Conservation (phyloP, 192 early-diverging fungal genomes). For the Chytriomyces hyalinus region DNA sequence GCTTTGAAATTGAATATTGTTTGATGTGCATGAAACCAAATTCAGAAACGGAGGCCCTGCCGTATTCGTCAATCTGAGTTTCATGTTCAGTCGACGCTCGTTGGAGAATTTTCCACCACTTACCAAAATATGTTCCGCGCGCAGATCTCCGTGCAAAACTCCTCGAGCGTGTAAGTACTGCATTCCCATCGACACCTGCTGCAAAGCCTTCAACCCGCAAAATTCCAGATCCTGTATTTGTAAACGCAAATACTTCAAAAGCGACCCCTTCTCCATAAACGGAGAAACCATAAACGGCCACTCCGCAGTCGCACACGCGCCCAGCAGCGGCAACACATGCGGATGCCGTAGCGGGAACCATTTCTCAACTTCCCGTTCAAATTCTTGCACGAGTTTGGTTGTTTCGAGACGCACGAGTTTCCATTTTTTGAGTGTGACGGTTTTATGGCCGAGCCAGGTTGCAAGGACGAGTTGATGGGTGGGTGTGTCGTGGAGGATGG, state of each 20-base stretch:
- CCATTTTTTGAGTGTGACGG: neutral
- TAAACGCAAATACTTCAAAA: neutral
- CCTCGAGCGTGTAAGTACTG: conserved; percentile 31
- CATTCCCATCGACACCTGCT: conserved; percentile 34
- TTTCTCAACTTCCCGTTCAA: conserved; percentile 4
- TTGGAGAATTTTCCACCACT: too few relatives aligned
- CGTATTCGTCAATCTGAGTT: conserved; percentile 4
- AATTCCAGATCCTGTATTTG: neutral
- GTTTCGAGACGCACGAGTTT: neutral
- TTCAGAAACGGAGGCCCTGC: conserved; percentile 25
- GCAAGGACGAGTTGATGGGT: neutral
- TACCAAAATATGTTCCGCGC: conserved; percentile 34
- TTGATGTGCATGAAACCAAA: conserved; percentile 35
- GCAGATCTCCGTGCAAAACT: conserved; percentile 33
- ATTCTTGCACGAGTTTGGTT: neutral
- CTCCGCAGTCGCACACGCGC: conserved; percentile 35
- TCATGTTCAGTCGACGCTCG: neutral
- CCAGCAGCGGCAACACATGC: conserved; percentile 41
- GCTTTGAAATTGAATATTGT: neutral
- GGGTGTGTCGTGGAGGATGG: neutral
- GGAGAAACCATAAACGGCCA: conserved; percentile 47
- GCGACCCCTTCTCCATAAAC: conserved; percentile 41
- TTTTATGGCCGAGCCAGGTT: neutral
- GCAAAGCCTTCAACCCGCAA: conserved; percentile 1
- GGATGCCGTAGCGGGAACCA: conserved; percentile 38